Conservation (phyloP, 176 grass and related monocot species). For the Microstegium vimineum region DNA sequence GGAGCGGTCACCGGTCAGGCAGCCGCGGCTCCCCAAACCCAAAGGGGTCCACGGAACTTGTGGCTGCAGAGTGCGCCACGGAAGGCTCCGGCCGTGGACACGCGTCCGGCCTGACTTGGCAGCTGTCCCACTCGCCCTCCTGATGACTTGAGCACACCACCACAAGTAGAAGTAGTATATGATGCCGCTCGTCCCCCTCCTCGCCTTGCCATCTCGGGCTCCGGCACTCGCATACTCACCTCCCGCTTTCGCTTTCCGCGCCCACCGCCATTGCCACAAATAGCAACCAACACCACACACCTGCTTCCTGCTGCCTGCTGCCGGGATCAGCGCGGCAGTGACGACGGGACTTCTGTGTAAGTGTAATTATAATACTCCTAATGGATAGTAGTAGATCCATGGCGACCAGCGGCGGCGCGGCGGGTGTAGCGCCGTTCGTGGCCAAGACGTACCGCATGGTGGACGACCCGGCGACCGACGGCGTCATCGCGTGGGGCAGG, state of each 20-base stretch:
- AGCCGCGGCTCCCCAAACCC: too few species aligned
- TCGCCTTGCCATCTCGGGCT: conserved; percentile 33
- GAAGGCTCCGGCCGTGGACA: conserved; percentile 26
- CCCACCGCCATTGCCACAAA: background rate
- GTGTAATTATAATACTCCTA: too few species aligned
- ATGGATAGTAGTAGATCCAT: background rate
- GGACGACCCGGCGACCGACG: conserved; percentile 68
- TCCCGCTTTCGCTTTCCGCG: background rate
- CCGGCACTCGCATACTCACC: background rate
- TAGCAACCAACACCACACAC: background rate
- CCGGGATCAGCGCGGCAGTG: background rate
- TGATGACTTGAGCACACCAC: too few species aligned
- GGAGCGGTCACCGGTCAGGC: too few species aligned
- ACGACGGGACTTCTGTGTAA: too few species aligned
- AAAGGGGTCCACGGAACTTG: background rate
- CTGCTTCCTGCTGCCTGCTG: background rate
- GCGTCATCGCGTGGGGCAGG: conserved; percentile 56
- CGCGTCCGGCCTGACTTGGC: conserved; percentile 49
- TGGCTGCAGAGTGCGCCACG: conserved; percentile 21
- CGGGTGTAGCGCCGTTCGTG: conserved; percentile 63
- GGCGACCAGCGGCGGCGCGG: background rate
- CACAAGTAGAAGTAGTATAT: background rate
- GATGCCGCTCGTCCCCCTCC: background rate
- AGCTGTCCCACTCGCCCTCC: conserved; percentile 52
- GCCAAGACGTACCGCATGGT: conserved; percentile 86